Conservation (phyloP, 768 basidiomycete species). For the Panus rudis region DNA sequence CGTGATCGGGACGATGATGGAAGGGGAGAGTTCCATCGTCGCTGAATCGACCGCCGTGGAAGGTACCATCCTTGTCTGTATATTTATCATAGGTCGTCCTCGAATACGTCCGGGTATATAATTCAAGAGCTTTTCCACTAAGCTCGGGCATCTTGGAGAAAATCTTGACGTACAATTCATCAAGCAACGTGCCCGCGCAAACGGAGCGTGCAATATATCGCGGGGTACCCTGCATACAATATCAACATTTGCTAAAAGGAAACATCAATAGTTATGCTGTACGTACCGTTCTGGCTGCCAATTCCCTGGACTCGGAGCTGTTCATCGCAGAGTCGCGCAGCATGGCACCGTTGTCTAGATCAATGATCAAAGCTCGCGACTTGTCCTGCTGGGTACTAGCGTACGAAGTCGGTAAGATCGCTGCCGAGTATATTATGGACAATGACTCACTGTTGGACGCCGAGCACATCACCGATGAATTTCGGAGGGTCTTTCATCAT, state of each 20-base stretch:
- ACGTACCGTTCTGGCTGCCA: background rate
- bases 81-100: slow-evolving; percentile 6
- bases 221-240: background rate
- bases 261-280: background rate
- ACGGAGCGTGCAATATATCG: slow-evolving; percentile 8
- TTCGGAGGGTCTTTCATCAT: background rate
- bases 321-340: background rate
- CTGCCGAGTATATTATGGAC: no score
- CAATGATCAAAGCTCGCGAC: slow-evolving; percentile 6
- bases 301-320: background rate
- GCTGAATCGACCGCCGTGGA: no score
- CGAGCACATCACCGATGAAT: slow-evolving; percentile 6
- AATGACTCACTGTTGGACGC: no score
- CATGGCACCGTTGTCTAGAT: slow-evolving; percentile 4
- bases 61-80: background rate
- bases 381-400: no score
- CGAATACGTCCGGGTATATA: slow-evolving; percentile 5
- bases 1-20: slow-evolving; percentile 9
- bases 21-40: no score
- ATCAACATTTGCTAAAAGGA: background rate
- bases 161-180: no score
- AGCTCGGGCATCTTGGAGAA: slow-evolving; percentile 7
- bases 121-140: background rate
- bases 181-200: background rate
- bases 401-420: no score